Evolutionary conservation across 176 grass and related monocot genomes (phyloP).

Genomic region (Guadua angustifolia): DNA sequence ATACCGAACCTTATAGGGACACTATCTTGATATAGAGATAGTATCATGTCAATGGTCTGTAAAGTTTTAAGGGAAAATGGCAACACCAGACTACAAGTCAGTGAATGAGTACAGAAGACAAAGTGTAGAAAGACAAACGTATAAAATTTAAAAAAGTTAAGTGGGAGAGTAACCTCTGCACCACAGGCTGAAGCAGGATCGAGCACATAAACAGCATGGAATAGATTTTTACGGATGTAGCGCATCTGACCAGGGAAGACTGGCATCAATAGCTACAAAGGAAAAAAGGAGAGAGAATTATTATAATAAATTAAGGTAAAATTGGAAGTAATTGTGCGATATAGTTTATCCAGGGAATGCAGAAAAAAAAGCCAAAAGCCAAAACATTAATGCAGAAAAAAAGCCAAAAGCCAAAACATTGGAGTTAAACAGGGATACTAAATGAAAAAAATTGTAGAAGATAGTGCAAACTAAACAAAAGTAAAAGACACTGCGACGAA

Average conservation of each 20-base stretch:
- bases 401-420: neutral
- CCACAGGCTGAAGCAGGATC: conserved; percentile 87
- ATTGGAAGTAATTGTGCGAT: conserved; percentile 1
- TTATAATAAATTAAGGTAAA: conserved; percentile 35
- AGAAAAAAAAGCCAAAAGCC: conserved; percentile 21
- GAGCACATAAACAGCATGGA: conserved; percentile 92
- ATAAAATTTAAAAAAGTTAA: conserved; percentile 25
- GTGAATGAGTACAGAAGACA: conserved; percentile 40
- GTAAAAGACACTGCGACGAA: neutral
- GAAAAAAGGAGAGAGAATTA: conserved; percentile 12
- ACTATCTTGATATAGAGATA: conserved; percentile 83
- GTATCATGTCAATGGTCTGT: conserved; percentile 82
- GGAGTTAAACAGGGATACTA: neutral
- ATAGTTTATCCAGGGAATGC: conserved; percentile 12
- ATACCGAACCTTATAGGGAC: conserved; percentile 90
- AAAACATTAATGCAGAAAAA: neutral
- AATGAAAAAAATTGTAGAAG: conserved; percentile 14
- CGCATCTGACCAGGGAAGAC: conserved; percentile 93
- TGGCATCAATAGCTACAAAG: conserved; percentile 93
- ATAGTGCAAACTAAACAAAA: conserved; percentile 34
- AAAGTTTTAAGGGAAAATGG: conserved; percentile 47
- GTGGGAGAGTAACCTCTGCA: conserved; percentile 63
- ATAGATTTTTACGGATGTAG: conserved; percentile 97
- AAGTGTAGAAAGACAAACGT: conserved; percentile 29
- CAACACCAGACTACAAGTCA: conserved; percentile 33